Percentiles rank a stretch among this genome's conserved stretches.
These are phyloP conservation scores for Carallia brachiata DNA, from an alignment of 345 rosid species.

Conservation along the genomic window DNA sequence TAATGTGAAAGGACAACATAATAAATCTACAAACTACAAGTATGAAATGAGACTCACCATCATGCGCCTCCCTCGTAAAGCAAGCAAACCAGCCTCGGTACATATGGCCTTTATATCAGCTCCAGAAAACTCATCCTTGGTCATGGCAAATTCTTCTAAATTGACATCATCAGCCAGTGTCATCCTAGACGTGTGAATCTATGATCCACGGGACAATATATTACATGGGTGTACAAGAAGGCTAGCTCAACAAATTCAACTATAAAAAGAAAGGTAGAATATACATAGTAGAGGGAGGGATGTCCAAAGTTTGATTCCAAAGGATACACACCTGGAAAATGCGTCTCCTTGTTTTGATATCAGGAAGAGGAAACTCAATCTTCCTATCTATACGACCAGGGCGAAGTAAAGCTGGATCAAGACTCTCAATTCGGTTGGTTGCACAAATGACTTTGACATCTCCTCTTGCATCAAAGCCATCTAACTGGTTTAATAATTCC, in stretches of 20 bases:
- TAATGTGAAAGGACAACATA: no score
- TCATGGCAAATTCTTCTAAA: slow-evolving; percentile 97
- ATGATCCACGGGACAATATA: slow-evolving; percentile 1
- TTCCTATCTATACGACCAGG: slow-evolving; percentile 96
- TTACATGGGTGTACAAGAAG: background rate
- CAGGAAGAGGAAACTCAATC: slow-evolving; percentile 98
- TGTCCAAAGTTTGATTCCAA: slow-evolving; percentile 2
- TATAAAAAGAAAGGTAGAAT: background rate
- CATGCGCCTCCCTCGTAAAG: slow-evolving; percentile 94
- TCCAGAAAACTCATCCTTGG: slow-evolving; percentile 96
- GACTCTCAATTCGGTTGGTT: slow-evolving; percentile 89
- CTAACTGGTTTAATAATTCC: slow-evolving; percentile 88
- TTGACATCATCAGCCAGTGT: slow-evolving; percentile 95
- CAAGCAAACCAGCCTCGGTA: slow-evolving; percentile 96
- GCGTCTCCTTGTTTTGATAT: slow-evolving; percentile 94
- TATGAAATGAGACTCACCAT: slow-evolving; percentile 51
- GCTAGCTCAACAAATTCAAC: slow-evolving; percentile 1
- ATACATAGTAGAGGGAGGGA: background rate
- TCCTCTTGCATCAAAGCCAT: slow-evolving; percentile 97
- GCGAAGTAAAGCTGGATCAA: slow-evolving; percentile 96
- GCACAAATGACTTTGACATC: slow-evolving; percentile 98
- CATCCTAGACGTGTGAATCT: slow-evolving; percentile 98
- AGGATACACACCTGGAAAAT: slow-evolving; percentile 71
- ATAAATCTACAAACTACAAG: no score
- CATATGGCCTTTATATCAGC: slow-evolving; percentile 98